These are phyloP conservation scores for Lyophyllum semitale DNA, from an alignment of 768 basidiomycete genomes.

Conservation along the genomic window DNA sequence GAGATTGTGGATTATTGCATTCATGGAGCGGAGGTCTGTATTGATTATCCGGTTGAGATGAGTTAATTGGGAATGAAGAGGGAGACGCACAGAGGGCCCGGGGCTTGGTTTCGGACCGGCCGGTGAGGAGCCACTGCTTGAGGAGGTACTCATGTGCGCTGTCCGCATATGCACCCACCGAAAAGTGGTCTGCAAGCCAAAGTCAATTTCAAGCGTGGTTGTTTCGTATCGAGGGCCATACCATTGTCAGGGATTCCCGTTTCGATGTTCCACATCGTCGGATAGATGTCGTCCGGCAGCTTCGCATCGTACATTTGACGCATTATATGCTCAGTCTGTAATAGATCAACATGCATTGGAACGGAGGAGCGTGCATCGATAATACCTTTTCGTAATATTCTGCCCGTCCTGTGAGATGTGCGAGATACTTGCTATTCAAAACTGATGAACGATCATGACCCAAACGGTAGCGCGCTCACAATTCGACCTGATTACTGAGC, in stretches of 20 bases:
- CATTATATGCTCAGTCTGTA: conserved; percentile 46
- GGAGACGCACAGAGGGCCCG: conserved; percentile 59
- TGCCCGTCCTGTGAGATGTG: conserved; percentile 69
- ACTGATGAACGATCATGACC: conserved; percentile 1
- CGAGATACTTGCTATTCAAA: conserved; percentile 66
- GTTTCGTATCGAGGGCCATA: conserved; percentile 24
- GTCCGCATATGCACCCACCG: conserved; percentile 61
- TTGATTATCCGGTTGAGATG: conserved; percentile 19
- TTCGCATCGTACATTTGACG: conserved; percentile 48
- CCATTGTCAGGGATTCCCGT: conserved; percentile 46
- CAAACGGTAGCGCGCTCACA: conserved; percentile 26
- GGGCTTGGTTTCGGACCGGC: conserved; percentile 48
- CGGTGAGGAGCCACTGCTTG: conserved; percentile 67
- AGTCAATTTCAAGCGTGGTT: neutral
- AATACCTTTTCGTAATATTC: conserved; percentile 54
- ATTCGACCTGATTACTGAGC: conserved; percentile 69
- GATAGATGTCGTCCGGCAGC: conserved; percentile 52
- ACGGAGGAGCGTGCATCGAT: neutral
- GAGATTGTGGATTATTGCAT: conserved; percentile 52
- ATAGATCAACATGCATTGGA: conserved; percentile 17
- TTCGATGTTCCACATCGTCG: conserved; percentile 49
- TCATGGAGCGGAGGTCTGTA: conserved; percentile 49
- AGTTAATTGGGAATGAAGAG: conserved; percentile 32
- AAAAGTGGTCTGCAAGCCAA: conserved; percentile 36
- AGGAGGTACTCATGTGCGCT: conserved; percentile 73